These are phyloP conservation scores for Monosporozyma yasuniensis DNA, from an alignment of 805 yeast genomes.

Conservation along the genomic window DNA sequence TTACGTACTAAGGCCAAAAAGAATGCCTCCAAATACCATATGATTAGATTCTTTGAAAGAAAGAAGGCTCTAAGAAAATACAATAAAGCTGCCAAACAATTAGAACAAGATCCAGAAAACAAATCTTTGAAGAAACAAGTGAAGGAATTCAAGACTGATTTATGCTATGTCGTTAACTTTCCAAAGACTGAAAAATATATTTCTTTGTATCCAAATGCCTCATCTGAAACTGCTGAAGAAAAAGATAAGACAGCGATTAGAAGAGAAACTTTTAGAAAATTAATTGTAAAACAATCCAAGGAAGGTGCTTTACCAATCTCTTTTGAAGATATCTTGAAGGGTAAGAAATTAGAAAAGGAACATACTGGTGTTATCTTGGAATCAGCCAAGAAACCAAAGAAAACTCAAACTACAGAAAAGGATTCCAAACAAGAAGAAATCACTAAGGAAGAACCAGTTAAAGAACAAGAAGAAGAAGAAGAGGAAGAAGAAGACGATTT, in stretches of 20 bases:
- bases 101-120: slow-evolving; percentile 13
- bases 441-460: slow-evolving; percentile 7
- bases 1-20: slow-evolving; percentile 38
- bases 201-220: slow-evolving; percentile 52
- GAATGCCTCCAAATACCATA: slow-evolving; percentile 70
- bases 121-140: slow-evolving; percentile 28
- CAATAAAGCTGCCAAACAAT: slow-evolving; percentile 36
- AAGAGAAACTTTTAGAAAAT: slow-evolving; percentile 42
- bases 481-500: slow-evolving; percentile 38
- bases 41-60: slow-evolving; percentile 85
- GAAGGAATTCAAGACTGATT: slow-evolving; percentile 53
- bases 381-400: slow-evolving; percentile 6
- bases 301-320: slow-evolving; percentile 50
- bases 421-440: slow-evolving; percentile 16
- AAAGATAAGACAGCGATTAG: slow-evolving; percentile 35
- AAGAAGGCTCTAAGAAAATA: slow-evolving; percentile 74
- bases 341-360: slow-evolving; percentile 27
- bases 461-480: slow-evolving; percentile 16
- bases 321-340: slow-evolving; percentile 36
- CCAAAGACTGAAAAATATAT: slow-evolving; percentile 76
- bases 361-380: slow-evolving; percentile 17
- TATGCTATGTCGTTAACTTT: slow-evolving; percentile 66
- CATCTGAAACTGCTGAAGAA: slow-evolving; percentile 22
- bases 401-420: slow-evolving; percentile 9
- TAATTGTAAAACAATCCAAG: slow-evolving; percentile 44